Conservation (phyloP, 805 yeast species). For the Candida methanosorbosa region DNA sequence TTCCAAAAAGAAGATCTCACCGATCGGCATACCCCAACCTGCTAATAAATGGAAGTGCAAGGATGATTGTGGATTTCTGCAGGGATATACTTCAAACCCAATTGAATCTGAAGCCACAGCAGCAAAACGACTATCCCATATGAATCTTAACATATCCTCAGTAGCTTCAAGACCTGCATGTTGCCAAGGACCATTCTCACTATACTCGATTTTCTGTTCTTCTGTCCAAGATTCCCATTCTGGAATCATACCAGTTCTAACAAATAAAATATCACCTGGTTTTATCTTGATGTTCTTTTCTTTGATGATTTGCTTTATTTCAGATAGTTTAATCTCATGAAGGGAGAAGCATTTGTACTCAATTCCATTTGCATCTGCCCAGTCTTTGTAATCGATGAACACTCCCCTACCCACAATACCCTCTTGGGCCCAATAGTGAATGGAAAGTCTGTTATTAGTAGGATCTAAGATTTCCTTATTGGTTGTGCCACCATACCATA, state of each 20-base stretch:
- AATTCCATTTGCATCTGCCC: conserved; percentile 18
- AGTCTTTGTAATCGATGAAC: conserved; percentile 21
- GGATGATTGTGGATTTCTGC: neutral
- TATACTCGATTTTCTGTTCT: conserved; percentile 3
- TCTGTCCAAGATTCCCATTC: conserved; percentile 12
- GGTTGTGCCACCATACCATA: conserved; percentile 7
- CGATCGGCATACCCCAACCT: conserved; percentile 27
- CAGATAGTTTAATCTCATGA: conserved; percentile 15
- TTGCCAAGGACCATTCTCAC: conserved; percentile 7
- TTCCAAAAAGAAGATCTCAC: conserved; percentile 25
- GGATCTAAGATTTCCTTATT: conserved; percentile 5
- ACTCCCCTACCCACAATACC: conserved; percentile 27
- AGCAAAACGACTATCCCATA: conserved; percentile 8
- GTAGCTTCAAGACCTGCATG: conserved; percentile 9
- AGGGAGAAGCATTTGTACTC: conserved; percentile 16
- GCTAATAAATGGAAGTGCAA: conserved; percentile 12
- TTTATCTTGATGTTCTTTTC: conserved; percentile 14
- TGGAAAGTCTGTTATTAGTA: conserved; percentile 4
- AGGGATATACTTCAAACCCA: conserved; percentile 9
- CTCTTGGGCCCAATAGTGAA: conserved; percentile 14
- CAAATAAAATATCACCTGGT: conserved; percentile 22
- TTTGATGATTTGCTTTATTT: conserved; percentile 13
- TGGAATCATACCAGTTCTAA: conserved; percentile 21
- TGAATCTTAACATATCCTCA: conserved; percentile 4
- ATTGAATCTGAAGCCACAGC: conserved; percentile 10